These are phyloP conservation scores for Colletotrichum plurivorum DNA, from an alignment of 2,329 filamentous ascomycete genomes.

Conservation along the genomic window DNA sequence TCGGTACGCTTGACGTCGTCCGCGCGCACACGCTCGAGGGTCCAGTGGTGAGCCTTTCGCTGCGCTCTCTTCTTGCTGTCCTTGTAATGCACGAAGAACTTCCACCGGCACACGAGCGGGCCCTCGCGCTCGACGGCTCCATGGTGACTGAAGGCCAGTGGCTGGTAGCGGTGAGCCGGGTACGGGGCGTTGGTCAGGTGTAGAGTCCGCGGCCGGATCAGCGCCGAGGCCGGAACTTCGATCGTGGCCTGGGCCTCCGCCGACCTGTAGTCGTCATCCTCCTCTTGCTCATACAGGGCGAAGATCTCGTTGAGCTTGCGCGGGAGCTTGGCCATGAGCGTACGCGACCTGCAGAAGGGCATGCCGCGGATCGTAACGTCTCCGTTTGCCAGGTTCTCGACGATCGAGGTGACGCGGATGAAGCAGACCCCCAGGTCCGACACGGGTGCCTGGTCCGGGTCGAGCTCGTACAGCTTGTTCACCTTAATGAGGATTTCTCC, in stretches of 20 bases:
- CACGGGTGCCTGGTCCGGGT: conserved; percentile 18
- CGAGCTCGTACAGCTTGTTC: conserved; percentile 49
- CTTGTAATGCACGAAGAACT: conserved; percentile 52
- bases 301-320: conserved; percentile 60
- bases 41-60: conserved; percentile 51
- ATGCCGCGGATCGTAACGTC: conserved; percentile 53
- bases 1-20: conserved; percentile 49
- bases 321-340: conserved; percentile 54
- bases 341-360: conserved; percentile 53
- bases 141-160: conserved; percentile 41
- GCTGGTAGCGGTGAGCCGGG: conserved; percentile 52
- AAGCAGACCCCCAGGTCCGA: conserved; percentile 50
- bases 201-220: conserved; percentile 60
- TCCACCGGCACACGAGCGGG: conserved; percentile 68
- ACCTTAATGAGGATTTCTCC: conserved; percentile 35
- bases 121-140: conserved; percentile 48
- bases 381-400: conserved; percentile 45
- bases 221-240: conserved; percentile 55
- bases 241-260: conserved; percentile 54
- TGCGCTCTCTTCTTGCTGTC: conserved; percentile 43
- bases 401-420: conserved; percentile 60
- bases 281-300: conserved; percentile 57
- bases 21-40: conserved; percentile 49
- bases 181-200: conserved; percentile 69
- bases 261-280: conserved; percentile 49